Percentiles rank a stretch among this genome's conserved stretches.
These are phyloP conservation scores for Takashimella tepidaria DNA, from an alignment of 1,284 basidiomycete species.

Conservation along the genomic window DNA sequence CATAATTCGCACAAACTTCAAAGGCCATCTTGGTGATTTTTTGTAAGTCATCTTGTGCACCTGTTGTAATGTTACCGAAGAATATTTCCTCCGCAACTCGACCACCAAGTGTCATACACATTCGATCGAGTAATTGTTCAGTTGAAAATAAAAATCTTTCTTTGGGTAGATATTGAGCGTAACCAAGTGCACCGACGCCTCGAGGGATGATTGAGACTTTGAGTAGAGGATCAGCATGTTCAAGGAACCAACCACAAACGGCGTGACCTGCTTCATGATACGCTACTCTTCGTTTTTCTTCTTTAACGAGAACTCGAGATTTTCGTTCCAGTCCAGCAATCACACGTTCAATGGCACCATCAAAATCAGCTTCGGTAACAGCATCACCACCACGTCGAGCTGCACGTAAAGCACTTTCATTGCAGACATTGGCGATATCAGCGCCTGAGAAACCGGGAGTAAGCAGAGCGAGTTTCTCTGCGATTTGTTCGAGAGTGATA, in stretches of 20 bases:
- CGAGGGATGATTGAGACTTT: conserved; percentile 99
- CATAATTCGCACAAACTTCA: conserved; percentile 85
- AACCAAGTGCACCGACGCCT: conserved; percentile 91
- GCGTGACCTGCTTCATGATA: conserved; percentile 99
- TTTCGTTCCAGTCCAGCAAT: conserved; percentile 96
- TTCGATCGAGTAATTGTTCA: conserved; percentile 89
- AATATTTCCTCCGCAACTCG: conserved; percentile 98
- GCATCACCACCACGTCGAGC: conserved; percentile 76
- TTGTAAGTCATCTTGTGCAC: conserved; percentile 94
- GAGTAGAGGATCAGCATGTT: conserved; percentile 92
- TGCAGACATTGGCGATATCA: conserved; percentile 98
- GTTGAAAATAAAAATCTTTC: conserved; percentile 94
- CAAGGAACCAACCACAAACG: conserved; percentile 95
- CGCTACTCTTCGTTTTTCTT: conserved; percentile 98
- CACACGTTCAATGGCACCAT: conserved; percentile 95
- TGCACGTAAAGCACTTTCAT: conserved; percentile 93
- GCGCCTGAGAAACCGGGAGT: conserved; percentile 98
- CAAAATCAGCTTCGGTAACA: conserved; percentile 84
- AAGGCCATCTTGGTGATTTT: conserved; percentile 99
- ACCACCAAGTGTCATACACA: conserved; percentile 99
- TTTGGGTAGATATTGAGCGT: conserved; percentile 92
- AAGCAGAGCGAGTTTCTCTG: conserved; percentile 89
- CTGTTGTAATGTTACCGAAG: conserved; percentile 93
- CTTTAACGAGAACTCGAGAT: conserved; percentile 82
- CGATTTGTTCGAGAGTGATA: conserved; percentile 60